Conservation (phyloP, 73 alveolate genomes). For the Breviolum minutum region DNA sequence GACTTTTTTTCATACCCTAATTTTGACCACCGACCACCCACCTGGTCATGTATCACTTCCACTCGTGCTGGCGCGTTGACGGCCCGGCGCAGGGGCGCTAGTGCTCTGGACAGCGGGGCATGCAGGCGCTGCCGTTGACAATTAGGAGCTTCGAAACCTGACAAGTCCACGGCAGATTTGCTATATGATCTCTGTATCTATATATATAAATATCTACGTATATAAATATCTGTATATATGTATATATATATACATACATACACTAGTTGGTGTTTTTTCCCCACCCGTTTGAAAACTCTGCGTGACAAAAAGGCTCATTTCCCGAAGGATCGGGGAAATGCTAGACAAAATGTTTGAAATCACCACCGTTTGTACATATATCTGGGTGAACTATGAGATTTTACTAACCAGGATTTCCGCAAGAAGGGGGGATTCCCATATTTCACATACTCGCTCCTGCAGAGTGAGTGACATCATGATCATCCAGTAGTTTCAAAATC, state of each 20-base stretch:
- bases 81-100: not conserved
- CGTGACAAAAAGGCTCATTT: too few species aligned
- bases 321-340: too few species aligned
- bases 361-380: too few species aligned
- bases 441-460: too few species aligned
- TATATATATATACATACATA: not conserved
- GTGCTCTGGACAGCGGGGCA: conserved; percentile 17
- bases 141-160: conserved; percentile 8
- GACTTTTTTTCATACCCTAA: not conserved
- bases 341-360: too few species aligned
- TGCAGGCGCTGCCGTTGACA: not conserved
- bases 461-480: too few species aligned
- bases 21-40: not conserved
- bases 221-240: not conserved
- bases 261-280: too few species aligned
- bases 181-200: not conserved
- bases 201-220: not conserved
- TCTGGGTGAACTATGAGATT: too few species aligned
- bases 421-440: too few species aligned
- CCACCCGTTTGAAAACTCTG: too few species aligned
- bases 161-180: not conserved
- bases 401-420: too few species aligned
- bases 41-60: conserved; percentile 70
- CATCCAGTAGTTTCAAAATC: too few species aligned
- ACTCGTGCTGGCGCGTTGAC: not conserved